phyloP scores from a whole-genome alignment of 495 filamentous ascomycete species.

The Corynascus novoguineensis region DNA sequence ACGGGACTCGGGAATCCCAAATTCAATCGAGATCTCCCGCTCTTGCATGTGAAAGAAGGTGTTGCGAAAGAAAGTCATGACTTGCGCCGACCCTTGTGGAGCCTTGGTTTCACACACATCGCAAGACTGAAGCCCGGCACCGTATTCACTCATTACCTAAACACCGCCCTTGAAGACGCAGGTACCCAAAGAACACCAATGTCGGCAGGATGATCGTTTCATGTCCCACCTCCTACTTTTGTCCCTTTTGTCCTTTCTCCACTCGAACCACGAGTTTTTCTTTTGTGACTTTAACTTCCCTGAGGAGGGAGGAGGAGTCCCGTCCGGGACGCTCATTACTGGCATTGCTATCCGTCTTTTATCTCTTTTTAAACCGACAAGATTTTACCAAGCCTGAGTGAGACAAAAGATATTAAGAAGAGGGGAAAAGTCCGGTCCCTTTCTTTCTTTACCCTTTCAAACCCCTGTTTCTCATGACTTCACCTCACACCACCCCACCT shows the following conservation, averaged over 20 bases:
- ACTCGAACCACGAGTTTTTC: neutral
- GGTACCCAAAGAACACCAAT: neutral
- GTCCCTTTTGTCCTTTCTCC: neutral
- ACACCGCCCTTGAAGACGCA: neutral
- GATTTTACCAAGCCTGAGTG: too few relatives aligned
- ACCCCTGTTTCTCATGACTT: neutral
- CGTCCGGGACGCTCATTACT: neutral
- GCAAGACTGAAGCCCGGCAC: neutral
- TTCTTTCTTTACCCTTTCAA: neutral
- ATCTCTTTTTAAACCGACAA: too few relatives aligned
- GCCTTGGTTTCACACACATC: too few relatives aligned
- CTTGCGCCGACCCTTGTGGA: too few relatives aligned
- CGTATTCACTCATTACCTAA: neutral
- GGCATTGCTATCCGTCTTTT: neutral
- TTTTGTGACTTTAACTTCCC: too few relatives aligned
- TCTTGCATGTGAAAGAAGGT: too few relatives aligned
- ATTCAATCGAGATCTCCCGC: too few relatives aligned
- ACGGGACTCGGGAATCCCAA: too few relatives aligned
- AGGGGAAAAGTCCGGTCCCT: too few relatives aligned
- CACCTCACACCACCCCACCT: constrained; percentile 36
- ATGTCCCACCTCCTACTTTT: neutral
- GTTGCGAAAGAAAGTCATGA: too few relatives aligned
- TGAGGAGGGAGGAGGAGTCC: too few relatives aligned
- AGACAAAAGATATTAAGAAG: too few relatives aligned
- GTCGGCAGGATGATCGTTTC: constrained; percentile 1